These are phyloP conservation scores for Fusarium sp. DNA, from an alignment of 2,329 filamentous ascomycete species.

Conservation along the genomic window DNA sequence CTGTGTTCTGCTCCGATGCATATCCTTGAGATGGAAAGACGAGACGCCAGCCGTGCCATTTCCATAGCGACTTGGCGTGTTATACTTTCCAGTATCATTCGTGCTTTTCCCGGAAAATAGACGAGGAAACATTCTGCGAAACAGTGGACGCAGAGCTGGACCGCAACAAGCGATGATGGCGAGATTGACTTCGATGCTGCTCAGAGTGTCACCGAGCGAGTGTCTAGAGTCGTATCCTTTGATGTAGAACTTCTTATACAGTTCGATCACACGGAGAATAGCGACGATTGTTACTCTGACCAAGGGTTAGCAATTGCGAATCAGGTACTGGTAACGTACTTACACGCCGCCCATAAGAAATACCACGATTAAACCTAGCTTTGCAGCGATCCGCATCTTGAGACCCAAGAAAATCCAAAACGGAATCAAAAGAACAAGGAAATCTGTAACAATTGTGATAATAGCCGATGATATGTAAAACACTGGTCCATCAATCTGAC, in stretches of 20 bases:
- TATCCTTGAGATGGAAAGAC: constrained; percentile 29
- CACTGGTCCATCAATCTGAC: constrained; percentile 42
- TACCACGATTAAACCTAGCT: constrained; percentile 50
- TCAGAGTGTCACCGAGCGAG: constrained; percentile 43
- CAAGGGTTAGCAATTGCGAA: rapidly evolving
- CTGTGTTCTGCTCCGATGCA: constrained; percentile 19
- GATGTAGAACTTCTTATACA: constrained; percentile 28
- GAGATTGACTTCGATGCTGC: constrained; percentile 48
- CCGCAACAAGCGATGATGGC: constrained; percentile 49
- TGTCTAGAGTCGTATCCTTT: constrained; percentile 37
- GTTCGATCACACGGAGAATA: constrained; percentile 44
- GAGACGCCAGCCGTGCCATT: not conserved
- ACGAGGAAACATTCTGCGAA: constrained; percentile 35
- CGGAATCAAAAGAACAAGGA: constrained; percentile 50
- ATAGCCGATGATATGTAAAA: constrained; percentile 48
- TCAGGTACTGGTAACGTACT: constrained; percentile 12
- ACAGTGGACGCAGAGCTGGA: constrained; percentile 37
- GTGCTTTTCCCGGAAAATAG: constrained; percentile 16
- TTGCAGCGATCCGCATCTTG: constrained; percentile 48
- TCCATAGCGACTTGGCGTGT: constrained; percentile 10
- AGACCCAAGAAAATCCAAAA: constrained; percentile 52
- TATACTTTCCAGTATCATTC: not conserved
- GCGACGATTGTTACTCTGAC: constrained; percentile 45
- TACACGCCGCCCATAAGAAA: constrained; percentile 51
- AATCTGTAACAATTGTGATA: constrained; percentile 53